Evolutionary conservation across 331 rosid genomes (phyloP).

Genomic region (Rhamnella rubrinervis): DNA sequence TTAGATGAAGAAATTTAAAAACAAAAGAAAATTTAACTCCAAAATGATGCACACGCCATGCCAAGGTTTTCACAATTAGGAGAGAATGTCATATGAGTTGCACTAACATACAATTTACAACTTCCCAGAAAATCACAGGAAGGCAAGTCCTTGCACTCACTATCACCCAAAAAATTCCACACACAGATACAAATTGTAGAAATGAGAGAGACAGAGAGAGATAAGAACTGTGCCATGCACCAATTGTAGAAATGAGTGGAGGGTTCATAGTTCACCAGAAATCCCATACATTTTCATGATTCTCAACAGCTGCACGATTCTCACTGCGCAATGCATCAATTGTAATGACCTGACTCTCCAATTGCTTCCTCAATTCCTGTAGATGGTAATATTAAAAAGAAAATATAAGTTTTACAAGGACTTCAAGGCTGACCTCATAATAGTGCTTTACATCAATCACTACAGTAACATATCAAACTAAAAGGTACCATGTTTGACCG

Average conservation of each 20-base stretch:
- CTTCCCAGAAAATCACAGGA: no score
- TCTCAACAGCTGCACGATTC: conserved; percentile 55
- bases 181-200: background rate
- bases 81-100: background rate
- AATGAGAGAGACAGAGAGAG: no score
- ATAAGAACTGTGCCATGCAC: no score
- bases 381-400: conserved; percentile 16
- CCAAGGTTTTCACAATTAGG: background rate
- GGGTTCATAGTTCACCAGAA: conserved; percentile 16
- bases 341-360: conserved; percentile 70
- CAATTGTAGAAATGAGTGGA: background rate
- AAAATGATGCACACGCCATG: background rate
- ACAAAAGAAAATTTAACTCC: no score
- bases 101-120: background rate
- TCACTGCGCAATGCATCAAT: conserved; percentile 60
- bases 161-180: background rate
- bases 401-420: background rate
- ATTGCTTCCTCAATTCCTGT: conserved; percentile 94
- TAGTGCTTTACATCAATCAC: background rate
- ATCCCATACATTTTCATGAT: conserved; percentile 66
- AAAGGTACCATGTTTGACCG: conserved; percentile 70
- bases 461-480: conserved; percentile 19
- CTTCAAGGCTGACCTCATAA: conserved; percentile 4
- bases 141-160: no score
- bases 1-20: no score